Evolutionary conservation across 2,329 filamentous ascomycete species (phyloP).

Genomic region (Diplodia corticola): DNA sequence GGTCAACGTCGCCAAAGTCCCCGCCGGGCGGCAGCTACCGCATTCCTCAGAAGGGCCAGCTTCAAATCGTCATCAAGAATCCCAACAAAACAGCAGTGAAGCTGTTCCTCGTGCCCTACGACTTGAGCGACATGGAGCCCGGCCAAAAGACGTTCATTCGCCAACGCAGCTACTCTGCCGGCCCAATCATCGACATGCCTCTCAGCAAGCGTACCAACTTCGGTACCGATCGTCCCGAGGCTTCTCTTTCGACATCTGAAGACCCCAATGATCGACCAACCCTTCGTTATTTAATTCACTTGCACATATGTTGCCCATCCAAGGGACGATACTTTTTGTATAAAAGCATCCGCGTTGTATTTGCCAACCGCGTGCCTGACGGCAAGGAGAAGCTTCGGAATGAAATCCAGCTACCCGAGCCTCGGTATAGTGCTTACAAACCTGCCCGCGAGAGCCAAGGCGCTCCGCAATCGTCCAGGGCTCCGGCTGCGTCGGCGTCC

Average conservation of each 20-base stretch:
- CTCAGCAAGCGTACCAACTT: conserved; percentile 48
- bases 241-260: conserved; percentile 51
- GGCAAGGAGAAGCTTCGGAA: conserved; percentile 90
- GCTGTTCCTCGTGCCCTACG: conserved; percentile 90
- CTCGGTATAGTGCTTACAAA: conserved; percentile 82
- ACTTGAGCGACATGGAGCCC: conserved; percentile 86
- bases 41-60: conserved; percentile 88
- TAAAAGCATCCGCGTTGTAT: conserved; percentile 89
- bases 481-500: conserved; percentile 24
- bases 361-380: conserved; percentile 93
- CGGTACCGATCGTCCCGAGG: conserved; percentile 56
- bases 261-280: conserved; percentile 66
- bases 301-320: conserved; percentile 87
- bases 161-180: conserved; percentile 83
- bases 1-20: conserved; percentile 54
- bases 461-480: conserved; percentile 25
- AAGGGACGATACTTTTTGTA: conserved; percentile 86
- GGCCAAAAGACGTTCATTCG: conserved; percentile 95
- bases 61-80: conserved; percentile 97
- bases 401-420: conserved; percentile 86
- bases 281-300: conserved; percentile 84
- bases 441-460: conserved; percentile 50
- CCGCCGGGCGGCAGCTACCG: conserved; percentile 89
- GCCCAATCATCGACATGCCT: conserved; percentile 76
- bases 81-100: conserved; percentile 98